Evolutionary conservation across 345 rosid genomes (phyloP), one percentile per base, ranked within the genome.

Genomic region (Camelina neglecta): DNA sequence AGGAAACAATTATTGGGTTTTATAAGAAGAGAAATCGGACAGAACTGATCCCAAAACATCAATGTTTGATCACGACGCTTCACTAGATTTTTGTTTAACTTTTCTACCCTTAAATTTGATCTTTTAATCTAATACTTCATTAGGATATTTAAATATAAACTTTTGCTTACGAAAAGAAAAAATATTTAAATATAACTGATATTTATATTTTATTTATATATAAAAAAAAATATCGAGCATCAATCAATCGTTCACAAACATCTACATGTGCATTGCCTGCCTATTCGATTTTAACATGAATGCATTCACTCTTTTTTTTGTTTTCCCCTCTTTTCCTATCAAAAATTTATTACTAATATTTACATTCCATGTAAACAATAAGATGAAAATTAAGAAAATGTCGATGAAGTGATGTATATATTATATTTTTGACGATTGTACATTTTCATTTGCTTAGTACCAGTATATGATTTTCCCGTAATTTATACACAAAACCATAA

Each of bases 211-310:
- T n/a, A 15, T 16, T 3, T 15, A 4, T 31, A 7, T 29, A 4
- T 7, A 35, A 1, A 1, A 58, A 15, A 29, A 18, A 7, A 39
- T 57, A 2, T n/a, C 33, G n/a, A 20, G 20, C 8, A 31, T 15
- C 6, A 29, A 13, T 8, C 11, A 38, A 39, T 31, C 18, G 39
- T 57, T 57, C 41, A 15, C 18, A 57, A 57, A 57, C 61, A 57
- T 57, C 41, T 57, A 57, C 61, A 57, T 57, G 41, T 57, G 61
- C 61, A 57, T 57, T 57, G 41, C 41, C 61, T 57, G 41, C 41
- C 61, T 29, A 57, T 57, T 57, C 26, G 61, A 15, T 29, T 15
- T 47, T 55, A 57, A 57, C 39, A 57, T 57, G 61, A 56, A 1
- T 12, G 15, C 31, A 35, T 29, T 56, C 39, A 26, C 60, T 7